phyloP scores from a whole-genome alignment of 192 early-diverging fungal species.

The Coemansia aciculifera region DNA sequence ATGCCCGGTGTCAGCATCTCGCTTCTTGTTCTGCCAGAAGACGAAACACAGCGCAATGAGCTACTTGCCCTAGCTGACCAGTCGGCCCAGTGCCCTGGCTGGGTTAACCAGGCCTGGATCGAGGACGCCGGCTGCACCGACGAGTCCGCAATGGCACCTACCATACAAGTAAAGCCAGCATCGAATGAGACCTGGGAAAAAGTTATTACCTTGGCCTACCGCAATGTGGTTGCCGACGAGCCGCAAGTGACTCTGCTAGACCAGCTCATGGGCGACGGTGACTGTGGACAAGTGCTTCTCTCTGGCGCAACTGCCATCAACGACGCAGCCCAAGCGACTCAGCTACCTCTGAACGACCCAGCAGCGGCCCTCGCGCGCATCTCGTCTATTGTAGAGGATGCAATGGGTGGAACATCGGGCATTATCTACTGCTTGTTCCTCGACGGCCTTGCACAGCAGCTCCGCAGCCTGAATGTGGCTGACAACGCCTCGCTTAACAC shows the following conservation, averaged over 20 bases:
- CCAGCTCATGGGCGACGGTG: constrained; percentile 78
- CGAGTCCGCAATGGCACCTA: constrained; percentile 24
- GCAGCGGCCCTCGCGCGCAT: constrained; percentile 60
- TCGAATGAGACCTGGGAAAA: constrained; percentile 53
- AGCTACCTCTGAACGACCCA: constrained; percentile 57
- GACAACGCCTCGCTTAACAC: constrained; percentile 29
- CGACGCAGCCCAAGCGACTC: constrained; percentile 44
- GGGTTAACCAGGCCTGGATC: constrained; percentile 57
- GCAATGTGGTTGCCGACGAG: constrained; percentile 53
- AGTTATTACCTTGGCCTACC: constrained; percentile 51
- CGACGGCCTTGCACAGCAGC: constrained; percentile 60
- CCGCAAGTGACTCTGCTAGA: constrained; percentile 71
- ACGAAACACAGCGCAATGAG: constrained; percentile 22
- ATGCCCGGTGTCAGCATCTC: constrained; percentile 80
- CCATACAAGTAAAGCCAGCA: constrained; percentile 33
- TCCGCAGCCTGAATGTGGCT: constrained; percentile 28
- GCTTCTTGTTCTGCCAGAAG: constrained; percentile 61
- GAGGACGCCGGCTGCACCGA: constrained; percentile 51
- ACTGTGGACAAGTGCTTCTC: constrained; percentile 74
- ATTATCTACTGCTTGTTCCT: constrained; percentile 78
- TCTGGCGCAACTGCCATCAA: constrained; percentile 66
- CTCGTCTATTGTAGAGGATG: constrained; percentile 66
- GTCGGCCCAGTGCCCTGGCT: constrained; percentile 62
- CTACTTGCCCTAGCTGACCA: constrained; percentile 60
- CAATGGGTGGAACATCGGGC: constrained; percentile 79